These are phyloP conservation scores for Curvularia sp. DNA, from an alignment of 2,329 filamentous ascomycete genomes.

Conservation along the genomic window DNA sequence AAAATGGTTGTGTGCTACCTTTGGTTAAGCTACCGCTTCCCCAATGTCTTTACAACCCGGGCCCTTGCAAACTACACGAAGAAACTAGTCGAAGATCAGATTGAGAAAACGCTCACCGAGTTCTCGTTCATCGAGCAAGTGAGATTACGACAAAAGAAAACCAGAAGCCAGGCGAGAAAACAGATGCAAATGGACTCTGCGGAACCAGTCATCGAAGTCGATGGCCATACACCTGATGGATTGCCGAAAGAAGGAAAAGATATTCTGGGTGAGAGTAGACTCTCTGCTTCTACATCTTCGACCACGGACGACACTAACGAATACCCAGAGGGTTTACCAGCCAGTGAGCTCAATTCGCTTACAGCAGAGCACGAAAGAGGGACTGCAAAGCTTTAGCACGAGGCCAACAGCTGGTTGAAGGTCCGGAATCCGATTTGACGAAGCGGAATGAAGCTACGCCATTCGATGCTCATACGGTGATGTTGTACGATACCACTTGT, in stretches of 20 bases:
- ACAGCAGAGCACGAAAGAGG: constrained; percentile 4
- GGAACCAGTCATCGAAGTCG: constrained; percentile 3
- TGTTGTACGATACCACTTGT: constrained; percentile 3
- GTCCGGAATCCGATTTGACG: background rate
- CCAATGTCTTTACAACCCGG: constrained; percentile 78
- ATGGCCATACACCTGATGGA: constrained; percentile 13
- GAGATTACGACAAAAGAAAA: constrained; percentile 12
- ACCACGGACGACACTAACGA: constrained; percentile 24
- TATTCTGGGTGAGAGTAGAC: constrained; percentile 25
- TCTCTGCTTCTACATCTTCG: constrained; percentile 13
- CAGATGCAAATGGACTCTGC: constrained; percentile 4
- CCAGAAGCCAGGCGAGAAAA: constrained; percentile 18
- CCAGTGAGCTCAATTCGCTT: constrained; percentile 6
- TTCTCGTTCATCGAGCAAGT: constrained; percentile 56
- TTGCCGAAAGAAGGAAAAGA: constrained; percentile 23
- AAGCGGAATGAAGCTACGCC: constrained; percentile 4
- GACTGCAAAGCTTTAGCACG: constrained; percentile 2
- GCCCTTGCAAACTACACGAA: constrained; percentile 81
- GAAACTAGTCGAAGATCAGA: constrained; percentile 75
- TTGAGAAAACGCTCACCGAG: constrained; percentile 68
- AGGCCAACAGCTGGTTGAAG: constrained; percentile 10
- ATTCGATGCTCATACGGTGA: background rate
- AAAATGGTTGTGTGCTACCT: constrained; percentile 83
- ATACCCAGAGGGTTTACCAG: constrained; percentile 27
- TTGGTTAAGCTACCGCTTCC: constrained; percentile 91